Base-by-base conservation (phyloP, 2,329 filamentous ascomycete species). In the Chalara sp. region DNA sequence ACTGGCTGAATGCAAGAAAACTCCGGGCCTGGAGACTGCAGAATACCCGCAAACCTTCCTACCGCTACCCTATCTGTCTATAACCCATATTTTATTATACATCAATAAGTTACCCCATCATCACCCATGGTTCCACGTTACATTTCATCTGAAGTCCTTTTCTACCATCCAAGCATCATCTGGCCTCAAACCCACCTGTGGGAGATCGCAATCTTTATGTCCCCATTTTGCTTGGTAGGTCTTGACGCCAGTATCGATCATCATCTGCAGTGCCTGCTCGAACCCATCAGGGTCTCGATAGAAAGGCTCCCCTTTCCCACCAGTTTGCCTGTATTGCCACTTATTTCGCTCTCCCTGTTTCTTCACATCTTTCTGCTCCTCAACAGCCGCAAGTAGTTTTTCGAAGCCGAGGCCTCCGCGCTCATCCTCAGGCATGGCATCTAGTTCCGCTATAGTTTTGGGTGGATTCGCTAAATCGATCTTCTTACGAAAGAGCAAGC, bases 241-340 rank as follows among this genome's bases (percentile, higher is more conserved):
- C 52, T 67, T 65, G n/a, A 65, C 61, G 0, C 74, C 75, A 13
- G 71, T 68, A 55, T 75, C 72, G 31, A 72, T 74, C 13, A 72
- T 61, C 47, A 76, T 65, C 51, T 70, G 67, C 50, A 77, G 69
- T 1, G 66, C 71, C 44, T 66, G 62, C 4, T 70, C 67, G 48
- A 78, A 66, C 1, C 75, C 76, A 2, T 68, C 68, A 0, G 71
- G 56, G 47, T 74, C 67, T 53, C 77, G 72, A 61, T 79, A 75
- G 53, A 72, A 80, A 1, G 76, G 76, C 59, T 80, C 77, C 11
- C 73, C 75, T 29, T 69, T 48, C 1, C 77, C 78, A 32, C 76
- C 76, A 5, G 64, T 68, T 58, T 80, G 77, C 32, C 70, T 69
- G 3, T 60, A 61, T 58, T 80, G 76, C 77, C 77, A 81, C 8